Evolutionary conservation across 2,329 filamentous ascomycete genomes (phyloP), one percentile per base, ranked within the genome.

Genomic region (Botrytis aclada): DNA sequence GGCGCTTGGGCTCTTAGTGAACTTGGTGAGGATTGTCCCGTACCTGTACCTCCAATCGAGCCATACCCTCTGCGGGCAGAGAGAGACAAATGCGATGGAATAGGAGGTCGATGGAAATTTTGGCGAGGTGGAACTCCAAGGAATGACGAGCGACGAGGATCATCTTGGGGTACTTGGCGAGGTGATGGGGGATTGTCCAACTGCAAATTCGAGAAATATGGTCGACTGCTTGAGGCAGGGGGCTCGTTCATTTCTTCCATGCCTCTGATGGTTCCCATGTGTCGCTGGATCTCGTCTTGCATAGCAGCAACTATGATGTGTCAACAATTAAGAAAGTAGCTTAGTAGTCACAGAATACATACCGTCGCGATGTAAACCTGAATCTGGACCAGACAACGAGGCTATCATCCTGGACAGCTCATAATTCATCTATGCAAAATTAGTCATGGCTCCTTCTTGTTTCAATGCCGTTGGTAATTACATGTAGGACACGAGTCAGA

Each of bases 161-260:
- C 95, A 79, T 97, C 95, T 79, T 95, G 92, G 16, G 94, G 89
- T 76, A 95, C 84, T 82, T 97, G 95, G 75, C 94, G 90, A 32
- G 95, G 95, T 58, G 95, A 98, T 18, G 95, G 94, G 1, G 91
- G 88, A 74, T 93, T 90, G 75, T 95, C 93, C 37, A 93, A 79
- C 8, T 84, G 82, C 71, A 86, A 83, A 77, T 86, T 88, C 61
- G 88, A 84, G 77, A 93, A 90, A 81, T 90, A 93, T 65, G 88
- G 86, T 75, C 89, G 90, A 74, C 90, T 89, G 74, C 87, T 88
- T 45, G 88, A 87, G 78, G 90, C 87, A 65, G 88, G 84, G 74
- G 85, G 85, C 73, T 97, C 94, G 73, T 91, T 89, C 51, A 90
- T 87, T 77, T 92, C 89, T 62, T 91, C 89, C 45, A 88, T 82